phyloP scores from a whole-genome alignment of 2,329 filamentous ascomycete genomes.

The Fusarium papillatum region DNA sequence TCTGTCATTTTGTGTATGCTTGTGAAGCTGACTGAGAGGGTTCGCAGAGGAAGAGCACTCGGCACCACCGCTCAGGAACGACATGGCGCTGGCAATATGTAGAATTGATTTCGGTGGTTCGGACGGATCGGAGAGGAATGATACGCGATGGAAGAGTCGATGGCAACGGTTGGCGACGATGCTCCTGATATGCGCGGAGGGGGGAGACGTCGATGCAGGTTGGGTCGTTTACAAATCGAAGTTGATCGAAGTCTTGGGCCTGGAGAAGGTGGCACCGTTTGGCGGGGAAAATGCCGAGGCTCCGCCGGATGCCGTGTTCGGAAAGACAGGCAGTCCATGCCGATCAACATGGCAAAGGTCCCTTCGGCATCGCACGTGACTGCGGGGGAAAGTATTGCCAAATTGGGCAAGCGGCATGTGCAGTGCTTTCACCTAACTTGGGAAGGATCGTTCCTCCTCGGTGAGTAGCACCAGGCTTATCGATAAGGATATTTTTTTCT shows the following conservation, averaged over 20 bases:
- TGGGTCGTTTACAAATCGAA: conserved; percentile 30
- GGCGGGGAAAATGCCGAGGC: conserved; percentile 48
- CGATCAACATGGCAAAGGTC: conserved; percentile 17
- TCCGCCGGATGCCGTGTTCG: conserved; percentile 36
- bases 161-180: background rate
- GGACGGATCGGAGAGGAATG: conserved; percentile 11
- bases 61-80: conserved; percentile 92
- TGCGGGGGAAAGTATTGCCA: conserved; percentile 41
- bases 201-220: conserved; percentile 6
- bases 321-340: conserved; percentile 9
- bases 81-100: conserved; percentile 72
- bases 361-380: conserved; percentile 48
- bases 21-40: conserved; percentile 96
- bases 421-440: conserved; percentile 12
- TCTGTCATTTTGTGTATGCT: conserved; percentile 97
- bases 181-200: background rate
- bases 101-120: conserved; percentile 9
- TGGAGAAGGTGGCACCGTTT: conserved; percentile 31
- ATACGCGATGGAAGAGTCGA: background rate
- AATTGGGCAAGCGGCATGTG: background rate
- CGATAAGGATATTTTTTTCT: conserved; percentile 51
- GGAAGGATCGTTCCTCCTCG: conserved; percentile 9
- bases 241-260: conserved; percentile 21
- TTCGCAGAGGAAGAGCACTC: conserved; percentile 98
- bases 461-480: conserved; percentile 39